These are phyloP conservation scores for Neurospora sp. DNA, from an alignment of 495 filamentous ascomycete genomes.

Conservation along the genomic window DNA sequence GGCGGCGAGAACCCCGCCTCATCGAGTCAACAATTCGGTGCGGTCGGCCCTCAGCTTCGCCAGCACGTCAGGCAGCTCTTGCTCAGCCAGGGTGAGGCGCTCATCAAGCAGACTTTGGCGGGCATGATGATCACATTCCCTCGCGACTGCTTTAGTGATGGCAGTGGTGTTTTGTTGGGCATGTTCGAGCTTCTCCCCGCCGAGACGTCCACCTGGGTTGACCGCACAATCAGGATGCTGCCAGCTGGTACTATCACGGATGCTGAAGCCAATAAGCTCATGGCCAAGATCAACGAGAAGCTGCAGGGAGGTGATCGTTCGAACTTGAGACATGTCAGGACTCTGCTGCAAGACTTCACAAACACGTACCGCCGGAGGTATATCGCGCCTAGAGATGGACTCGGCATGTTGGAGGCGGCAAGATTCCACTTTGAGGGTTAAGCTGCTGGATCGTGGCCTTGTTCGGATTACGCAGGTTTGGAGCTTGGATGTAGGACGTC, in stretches of 20 bases:
- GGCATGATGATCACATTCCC: slow-evolving; percentile 99
- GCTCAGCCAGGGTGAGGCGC: slow-evolving; percentile 57
- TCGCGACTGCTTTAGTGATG: slow-evolving; percentile 86
- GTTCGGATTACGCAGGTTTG: neutral
- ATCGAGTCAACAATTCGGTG: slow-evolving; percentile 51
- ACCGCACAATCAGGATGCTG: slow-evolving; percentile 70
- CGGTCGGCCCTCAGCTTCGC: slow-evolving; percentile 46
- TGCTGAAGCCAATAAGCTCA: slow-evolving; percentile 50
- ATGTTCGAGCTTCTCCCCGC: slow-evolving; percentile 80
- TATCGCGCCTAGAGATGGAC: slow-evolving; percentile 83
- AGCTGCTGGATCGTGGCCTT: neutral
- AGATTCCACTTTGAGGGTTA: slow-evolving; percentile 73
- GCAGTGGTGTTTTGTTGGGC: slow-evolving; percentile 78
- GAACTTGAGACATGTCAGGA: slow-evolving; percentile 63
- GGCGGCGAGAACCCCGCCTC: slow-evolving; percentile 66
- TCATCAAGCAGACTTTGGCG: slow-evolving; percentile 78
- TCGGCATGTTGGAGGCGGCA: slow-evolving; percentile 73
- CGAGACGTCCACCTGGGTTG: slow-evolving; percentile 68
- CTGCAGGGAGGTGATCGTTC: slow-evolving; percentile 54
- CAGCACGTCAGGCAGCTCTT: slow-evolving; percentile 63
- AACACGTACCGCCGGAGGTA: slow-evolving; percentile 87
- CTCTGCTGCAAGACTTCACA: slow-evolving; percentile 90
- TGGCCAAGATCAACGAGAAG: slow-evolving; percentile 54
- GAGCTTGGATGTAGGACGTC: neutral
- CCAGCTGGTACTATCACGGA: slow-evolving; percentile 68